Evolutionary conservation across 805 yeast genomes (phyloP).

Genomic region (Brettanomyces naardenensis): DNA sequence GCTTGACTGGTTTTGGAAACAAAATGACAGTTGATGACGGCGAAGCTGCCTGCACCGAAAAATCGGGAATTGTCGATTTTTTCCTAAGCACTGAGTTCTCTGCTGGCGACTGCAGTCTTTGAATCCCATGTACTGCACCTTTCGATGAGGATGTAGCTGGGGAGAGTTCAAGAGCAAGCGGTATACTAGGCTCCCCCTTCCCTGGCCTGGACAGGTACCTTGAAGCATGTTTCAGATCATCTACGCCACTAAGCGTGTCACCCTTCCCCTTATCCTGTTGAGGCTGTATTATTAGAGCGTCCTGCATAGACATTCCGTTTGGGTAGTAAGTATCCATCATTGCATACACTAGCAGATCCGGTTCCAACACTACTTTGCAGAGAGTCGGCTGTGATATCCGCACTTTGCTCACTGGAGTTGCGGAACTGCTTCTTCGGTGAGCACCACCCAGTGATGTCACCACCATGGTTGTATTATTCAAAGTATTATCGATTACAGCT

Average conservation of each 20-base stretch:
- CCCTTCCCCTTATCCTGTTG: background rate
- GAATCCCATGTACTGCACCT: background rate
- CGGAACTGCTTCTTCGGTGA: background rate
- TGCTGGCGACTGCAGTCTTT: background rate
- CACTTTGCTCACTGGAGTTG: background rate
- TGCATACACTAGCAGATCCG: constrained; percentile 54
- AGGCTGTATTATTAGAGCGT: constrained; percentile 40
- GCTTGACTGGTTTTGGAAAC: constrained; percentile 33
- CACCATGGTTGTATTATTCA: background rate
- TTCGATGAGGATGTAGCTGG: background rate
- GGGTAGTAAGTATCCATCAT: constrained; percentile 56
- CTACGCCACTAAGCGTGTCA: background rate
- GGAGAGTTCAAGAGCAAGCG: background rate
- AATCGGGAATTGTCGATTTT: constrained; percentile 6
- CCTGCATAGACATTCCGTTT: constrained; percentile 57
- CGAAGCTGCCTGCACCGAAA: constrained; percentile 5
- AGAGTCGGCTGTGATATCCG: background rate
- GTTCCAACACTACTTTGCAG: constrained; percentile 31
- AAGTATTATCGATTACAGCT: background rate
- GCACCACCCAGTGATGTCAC: no score
- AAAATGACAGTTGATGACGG: constrained; percentile 38
- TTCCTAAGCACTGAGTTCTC: constrained; percentile 13
- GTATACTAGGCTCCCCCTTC: background rate
- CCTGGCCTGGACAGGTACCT: background rate
- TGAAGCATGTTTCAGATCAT: background rate